Conservation (phyloP, 2,329 filamentous ascomycete species). For the Pseudocercospora eumusae region DNA sequence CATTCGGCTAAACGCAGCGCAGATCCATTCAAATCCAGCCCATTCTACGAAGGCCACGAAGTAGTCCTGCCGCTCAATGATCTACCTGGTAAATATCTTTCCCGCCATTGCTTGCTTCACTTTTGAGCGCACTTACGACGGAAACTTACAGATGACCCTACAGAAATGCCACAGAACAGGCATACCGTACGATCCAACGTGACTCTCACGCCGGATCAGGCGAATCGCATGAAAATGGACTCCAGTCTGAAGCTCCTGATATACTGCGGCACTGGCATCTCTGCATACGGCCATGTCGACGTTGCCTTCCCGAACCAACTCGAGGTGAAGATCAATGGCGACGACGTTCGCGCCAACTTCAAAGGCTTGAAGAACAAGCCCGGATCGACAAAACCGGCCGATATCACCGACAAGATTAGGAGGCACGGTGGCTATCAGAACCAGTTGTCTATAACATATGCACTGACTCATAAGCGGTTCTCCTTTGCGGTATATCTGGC, state of each 20-base stretch:
- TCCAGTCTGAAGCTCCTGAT: slow-evolving; percentile 72
- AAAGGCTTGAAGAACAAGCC: slow-evolving; percentile 95
- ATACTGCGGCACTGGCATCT: slow-evolving; percentile 69
- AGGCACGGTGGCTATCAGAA: slow-evolving; percentile 72
- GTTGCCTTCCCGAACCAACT: slow-evolving; percentile 90
- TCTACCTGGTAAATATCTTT: slow-evolving; percentile 66
- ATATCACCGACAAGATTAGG: slow-evolving; percentile 77
- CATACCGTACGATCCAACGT: slow-evolving; percentile 62
- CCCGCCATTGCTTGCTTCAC: neutral
- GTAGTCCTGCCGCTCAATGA: slow-evolving; percentile 65
- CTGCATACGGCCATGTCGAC: slow-evolving; percentile 62
- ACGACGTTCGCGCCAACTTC: slow-evolving; percentile 88
- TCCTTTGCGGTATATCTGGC: slow-evolving; percentile 72
- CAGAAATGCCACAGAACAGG: slow-evolving; percentile 61
- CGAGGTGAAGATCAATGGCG: slow-evolving; percentile 85
- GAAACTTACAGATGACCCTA: slow-evolving; percentile 32
- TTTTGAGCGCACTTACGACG: slow-evolving; percentile 37
- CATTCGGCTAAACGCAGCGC: slow-evolving; percentile 22
- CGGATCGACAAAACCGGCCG: slow-evolving; percentile 88
- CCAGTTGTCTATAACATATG: slow-evolving; percentile 82
- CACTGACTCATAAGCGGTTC: slow-evolving; percentile 74
- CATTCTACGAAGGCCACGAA: slow-evolving; percentile 75
- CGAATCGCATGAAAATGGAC: slow-evolving; percentile 61
- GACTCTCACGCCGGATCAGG: slow-evolving; percentile 55
- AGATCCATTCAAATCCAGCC: slow-evolving; percentile 68